Base-by-base conservation (phyloP, 805 yeast species). In the Pichia sporocuriosa region DNA sequence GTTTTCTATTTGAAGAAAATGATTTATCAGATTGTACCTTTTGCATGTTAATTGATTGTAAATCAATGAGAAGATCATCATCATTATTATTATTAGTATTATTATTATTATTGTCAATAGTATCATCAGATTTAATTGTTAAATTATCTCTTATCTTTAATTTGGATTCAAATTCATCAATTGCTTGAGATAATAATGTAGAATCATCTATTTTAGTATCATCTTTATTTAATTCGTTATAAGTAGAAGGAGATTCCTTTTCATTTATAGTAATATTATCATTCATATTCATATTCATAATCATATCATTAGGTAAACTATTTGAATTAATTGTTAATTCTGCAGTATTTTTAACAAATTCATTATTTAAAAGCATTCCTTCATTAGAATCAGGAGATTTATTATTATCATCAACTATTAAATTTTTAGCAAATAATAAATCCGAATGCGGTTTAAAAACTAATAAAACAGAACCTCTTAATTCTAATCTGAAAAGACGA, bases 381-480 rank as follows among this genome's bases (percentile, higher is more conserved):
- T 32, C 23, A 11, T 20, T 26, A 5, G 37, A 13, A 27, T 35
- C 35, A 1, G 43, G 19, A 6, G 32, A 16, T 6, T 16, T 27
- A 3, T 3, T 32, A 17, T 35, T 32, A 16, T 33, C 40, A 12
- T 21, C 16, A 6, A 33, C 20, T 1, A 25, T 35, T n/a, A 47
- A 28, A 27, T 35, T 42, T 37, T 45, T 47, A 9, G 43, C 51
- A 40, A 13, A 45, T 7, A 38, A 17, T 11, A 77, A 42, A 22
- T 67, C 77, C 21, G 65, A 59, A 2, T 72, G 80, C 28, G 77
- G 70, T 57, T 76, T 81, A 65, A 74, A 84, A 15, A 88, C 58
- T 40, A 69, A 67, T 39, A 88, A 61, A 32, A 68, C 66, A 2
- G 88, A 75, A 16, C 95, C 95, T 51, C 71, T 75, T 43, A 88